Percentiles rank a stretch among this genome's conserved stretches.
Conservation (phyloP, 305 asterid species). For the Solanum hybrid region DNA sequence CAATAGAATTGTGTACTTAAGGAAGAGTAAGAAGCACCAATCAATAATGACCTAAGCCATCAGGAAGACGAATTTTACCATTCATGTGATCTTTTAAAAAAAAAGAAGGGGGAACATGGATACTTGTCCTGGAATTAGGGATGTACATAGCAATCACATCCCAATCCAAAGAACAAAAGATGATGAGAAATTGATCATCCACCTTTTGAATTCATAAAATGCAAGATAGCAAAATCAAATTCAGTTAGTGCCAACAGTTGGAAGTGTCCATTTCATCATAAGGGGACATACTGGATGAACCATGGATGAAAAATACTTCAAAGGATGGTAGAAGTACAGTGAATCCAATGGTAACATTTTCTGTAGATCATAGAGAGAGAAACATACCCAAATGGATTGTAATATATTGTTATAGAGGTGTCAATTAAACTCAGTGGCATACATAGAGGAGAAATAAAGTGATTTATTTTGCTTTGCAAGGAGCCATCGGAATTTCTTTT, state of each 20-base stretch:
- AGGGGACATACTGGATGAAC: not conserved
- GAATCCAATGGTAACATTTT: not conserved
- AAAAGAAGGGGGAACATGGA: not conserved
- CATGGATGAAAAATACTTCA: not conserved
- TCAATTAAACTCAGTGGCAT: conserved; percentile 64
- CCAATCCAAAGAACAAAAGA: not conserved
- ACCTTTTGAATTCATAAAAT: not conserved
- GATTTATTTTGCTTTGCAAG: conserved; percentile 35
- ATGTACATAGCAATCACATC: not conserved
- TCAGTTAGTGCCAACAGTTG: not conserved
- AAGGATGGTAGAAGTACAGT: not conserved
- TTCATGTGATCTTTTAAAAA: not conserved
- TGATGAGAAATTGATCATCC: not conserved
- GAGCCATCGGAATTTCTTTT: conserved; percentile 37
- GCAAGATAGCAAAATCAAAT: not conserved
- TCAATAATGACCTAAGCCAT: not conserved
- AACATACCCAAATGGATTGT: conserved; percentile 86
- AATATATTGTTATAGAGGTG: conserved; percentile 53
- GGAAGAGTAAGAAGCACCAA: not conserved
- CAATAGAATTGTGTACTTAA: not conserved
- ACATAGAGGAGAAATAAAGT: conserved; percentile 64
- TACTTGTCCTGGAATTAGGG: not conserved
- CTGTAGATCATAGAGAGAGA: not conserved
- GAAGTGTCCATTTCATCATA: not conserved
- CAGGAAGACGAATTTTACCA: not conserved